Percentiles rank a stretch among this genome's conserved stretches.
These are phyloP conservation scores for Dothiorella sarmentorum DNA, from an alignment of 2,329 filamentous ascomycete species.

Conservation along the genomic window DNA sequence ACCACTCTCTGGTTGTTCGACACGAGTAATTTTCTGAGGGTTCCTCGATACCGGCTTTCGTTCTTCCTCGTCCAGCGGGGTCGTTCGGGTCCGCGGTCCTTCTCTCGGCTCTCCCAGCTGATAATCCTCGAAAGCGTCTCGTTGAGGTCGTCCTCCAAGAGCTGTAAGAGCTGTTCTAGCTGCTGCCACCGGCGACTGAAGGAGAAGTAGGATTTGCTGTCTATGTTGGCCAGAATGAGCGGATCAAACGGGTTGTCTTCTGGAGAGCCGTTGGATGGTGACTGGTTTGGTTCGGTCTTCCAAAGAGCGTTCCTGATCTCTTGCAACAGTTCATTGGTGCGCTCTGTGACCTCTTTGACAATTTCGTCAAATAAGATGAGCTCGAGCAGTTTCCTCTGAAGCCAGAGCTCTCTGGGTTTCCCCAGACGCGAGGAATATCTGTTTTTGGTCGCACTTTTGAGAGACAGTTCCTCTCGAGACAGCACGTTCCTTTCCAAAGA, in stretches of 20 bases:
- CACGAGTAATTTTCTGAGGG: slow-evolving; percentile 21
- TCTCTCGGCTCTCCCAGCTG: slow-evolving; percentile 28
- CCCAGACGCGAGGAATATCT: too few species aligned
- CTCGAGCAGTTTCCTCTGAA: slow-evolving; percentile 31
- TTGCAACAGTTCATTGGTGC: background rate
- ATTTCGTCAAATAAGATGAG: slow-evolving; percentile 26
- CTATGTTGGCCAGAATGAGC: slow-evolving; percentile 2
- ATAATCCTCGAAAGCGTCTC: slow-evolving; percentile 22
- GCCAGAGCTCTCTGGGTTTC: slow-evolving; percentile 21
- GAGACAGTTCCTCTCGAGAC: background rate
- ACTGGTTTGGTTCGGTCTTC: background rate
- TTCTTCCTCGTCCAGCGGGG: slow-evolving; percentile 34
- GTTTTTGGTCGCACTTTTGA: too few species aligned
- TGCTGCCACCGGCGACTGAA: slow-evolving; percentile 21
- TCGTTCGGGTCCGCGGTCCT: slow-evolving; percentile 24
- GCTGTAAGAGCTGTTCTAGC: slow-evolving; percentile 22
- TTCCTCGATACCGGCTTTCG: slow-evolving; percentile 29
- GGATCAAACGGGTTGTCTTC: slow-evolving; percentile 15
- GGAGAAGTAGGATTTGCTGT: background rate
- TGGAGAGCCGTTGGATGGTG: background rate
- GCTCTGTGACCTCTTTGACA: slow-evolving; percentile 17
- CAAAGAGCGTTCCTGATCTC: background rate
- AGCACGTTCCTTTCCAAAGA: too few species aligned
- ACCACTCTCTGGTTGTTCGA: background rate
- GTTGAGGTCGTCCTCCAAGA: slow-evolving; percentile 23